Base-by-base conservation (phyloP, 768 basidiomycete species). In the Lentinula lateritia region DNA sequence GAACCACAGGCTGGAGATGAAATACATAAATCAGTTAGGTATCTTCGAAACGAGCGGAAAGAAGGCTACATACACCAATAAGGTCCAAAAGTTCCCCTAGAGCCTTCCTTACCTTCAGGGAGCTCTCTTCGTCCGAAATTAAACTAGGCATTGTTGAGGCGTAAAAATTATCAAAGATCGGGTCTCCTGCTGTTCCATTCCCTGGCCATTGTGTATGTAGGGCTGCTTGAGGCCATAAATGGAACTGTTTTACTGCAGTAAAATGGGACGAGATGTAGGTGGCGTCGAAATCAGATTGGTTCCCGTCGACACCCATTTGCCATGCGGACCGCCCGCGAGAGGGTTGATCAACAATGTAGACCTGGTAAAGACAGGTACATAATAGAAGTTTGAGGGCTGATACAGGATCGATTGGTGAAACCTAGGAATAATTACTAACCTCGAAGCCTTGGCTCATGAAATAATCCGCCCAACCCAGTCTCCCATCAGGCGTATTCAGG, bases 391-490 rank as follows among this genome's bases (percentile, higher is more conserved):
- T n/a, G 28, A 20, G 8, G 20, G 5, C 5, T 6, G 20, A 46
- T 10, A 46, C 0, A 23, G 15, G 18, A 53, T 8, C 13, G 5
- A 35, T 23, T 64, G 53, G 63, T 23, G 23, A n/a, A 7, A n/a
- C 16, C 32, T 20, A 7, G n/a, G 42, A n/a, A 41, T 20, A 16
- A 9, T 18, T 12, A 28, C 39, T 58, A 66, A 83, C 82, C 71
- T 83, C 81, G 61, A 81, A 83, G 41, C 81, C 82, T 64, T 78
- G 63, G 54, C 73, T 68, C 61, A 83, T 65, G 59, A 84, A 81
- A 67, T 79, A 82, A 69, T 84, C 82, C n/a, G 78, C 78, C 82
- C 83, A 84, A n/a, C 83, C 82, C 9, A 73, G 66, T 63, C 80
- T 73, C 28, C 80, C 81, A 66, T 84, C 83, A 1, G 82, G 81